Base-by-base conservation (phyloP, 2,329 filamentous ascomycete genomes). In the Nothophoma quercina region DNA sequence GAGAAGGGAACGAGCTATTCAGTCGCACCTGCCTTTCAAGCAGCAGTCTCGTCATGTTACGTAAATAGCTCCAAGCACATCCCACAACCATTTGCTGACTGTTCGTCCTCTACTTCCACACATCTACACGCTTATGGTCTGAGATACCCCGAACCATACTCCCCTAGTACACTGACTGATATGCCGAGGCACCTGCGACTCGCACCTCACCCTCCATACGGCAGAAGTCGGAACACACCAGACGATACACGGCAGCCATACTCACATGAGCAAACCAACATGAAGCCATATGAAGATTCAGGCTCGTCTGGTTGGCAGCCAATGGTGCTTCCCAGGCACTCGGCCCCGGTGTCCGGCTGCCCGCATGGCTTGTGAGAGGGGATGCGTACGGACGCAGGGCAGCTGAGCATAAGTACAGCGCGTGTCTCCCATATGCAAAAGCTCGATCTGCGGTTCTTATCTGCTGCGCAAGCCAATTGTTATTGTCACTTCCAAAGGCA, bases 171-270 rank as follows among this genome's bases (percentile, higher is more conserved):
- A 13, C 41, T 44, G 32, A 42, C 32, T 33, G 35, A 59, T 32
- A 45, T 42, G 41, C 58, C 58, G 55, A 58, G 58, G 58, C 42
- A 54, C 16, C 33, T 42, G 9, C 35, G 19, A 36, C 39, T 41
- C 55, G 26, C 42, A 41, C 23, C 25, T 42, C 33, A 19, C 33
- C 42, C 28, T 16, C 7, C 13, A n/a, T 10, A 26, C 54, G 57
- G 54, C 51, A 43, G 45, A 58, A 55, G 28, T 39, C 57, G 57
- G 56, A 60, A 57, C 32, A 30, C 41, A 18, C 5, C 15, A 36
- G 21, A 44, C 30, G 9, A 34, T 9, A 16, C 28, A 39, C n/a
- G 19, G 25, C 35, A 32, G 23, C 10, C 18, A 34, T 28, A 15
- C 41, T 53, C 44, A 42, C 44, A 55, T 47, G 51, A 39, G 51